Conservation (phyloP, 768 basidiomycete species). For the Calocybe cyanea region DNA sequence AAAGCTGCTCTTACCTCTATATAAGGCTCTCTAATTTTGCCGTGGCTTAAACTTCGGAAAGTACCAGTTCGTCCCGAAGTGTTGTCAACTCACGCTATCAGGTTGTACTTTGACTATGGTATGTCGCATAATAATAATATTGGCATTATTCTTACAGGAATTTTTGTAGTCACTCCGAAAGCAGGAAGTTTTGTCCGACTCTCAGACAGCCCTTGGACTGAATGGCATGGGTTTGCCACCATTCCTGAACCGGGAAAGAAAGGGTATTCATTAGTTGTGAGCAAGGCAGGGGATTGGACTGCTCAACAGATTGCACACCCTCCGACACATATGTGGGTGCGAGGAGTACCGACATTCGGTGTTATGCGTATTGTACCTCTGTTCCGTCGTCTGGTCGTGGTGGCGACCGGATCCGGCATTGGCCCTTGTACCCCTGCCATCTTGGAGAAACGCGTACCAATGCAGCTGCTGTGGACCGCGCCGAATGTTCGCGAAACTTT, state of each 20-base stretch:
- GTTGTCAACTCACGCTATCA: constrained; percentile 53
- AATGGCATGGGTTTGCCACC: constrained; percentile 60
- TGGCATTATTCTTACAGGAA: background rate
- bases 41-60: constrained; percentile 57
- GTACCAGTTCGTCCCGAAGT: constrained; percentile 46
- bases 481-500: constrained; percentile 59
- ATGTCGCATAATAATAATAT: constrained; percentile 10
- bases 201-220: constrained; percentile 43
- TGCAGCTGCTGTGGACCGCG: constrained; percentile 55
- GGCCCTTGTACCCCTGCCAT: constrained; percentile 56
- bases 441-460: constrained; percentile 45
- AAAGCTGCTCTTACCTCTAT: background rate
- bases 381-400: constrained; percentile 51
- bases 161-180: constrained; percentile 34
- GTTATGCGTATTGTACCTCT: constrained; percentile 51
- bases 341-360: constrained; percentile 53
- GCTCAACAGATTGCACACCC: constrained; percentile 47
- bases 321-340: constrained; percentile 51
- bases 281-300: constrained; percentile 60
- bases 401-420: constrained; percentile 56
- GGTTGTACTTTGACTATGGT: constrained; percentile 59
- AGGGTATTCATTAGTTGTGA: constrained; percentile 54
- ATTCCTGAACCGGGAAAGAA: constrained; percentile 42
- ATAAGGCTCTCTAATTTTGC: constrained; percentile 47
- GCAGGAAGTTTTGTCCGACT: constrained; percentile 44